phyloP scores from a whole-genome alignment of 1,139 yeast genomes.

The Debaryomyces udenii region DNA sequence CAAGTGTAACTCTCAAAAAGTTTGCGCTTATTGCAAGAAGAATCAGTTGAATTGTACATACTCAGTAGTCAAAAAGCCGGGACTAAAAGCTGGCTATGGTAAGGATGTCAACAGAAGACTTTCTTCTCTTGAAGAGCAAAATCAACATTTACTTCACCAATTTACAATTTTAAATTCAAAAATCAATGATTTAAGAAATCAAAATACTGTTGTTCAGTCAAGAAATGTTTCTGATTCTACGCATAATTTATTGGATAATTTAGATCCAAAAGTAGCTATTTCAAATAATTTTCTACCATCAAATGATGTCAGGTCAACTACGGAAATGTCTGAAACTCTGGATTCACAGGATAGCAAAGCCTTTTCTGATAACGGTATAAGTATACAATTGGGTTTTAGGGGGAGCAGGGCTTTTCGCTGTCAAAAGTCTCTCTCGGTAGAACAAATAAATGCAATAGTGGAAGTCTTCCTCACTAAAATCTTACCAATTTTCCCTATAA shows the following conservation, averaged over 20 bases:
- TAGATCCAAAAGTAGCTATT: too few species aligned
- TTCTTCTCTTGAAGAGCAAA: not conserved
- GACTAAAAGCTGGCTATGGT: constrained; percentile 34
- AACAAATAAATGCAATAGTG: constrained; percentile 15
- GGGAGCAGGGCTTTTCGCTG: not conserved
- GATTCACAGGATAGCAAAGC: too few species aligned
- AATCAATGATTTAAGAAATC: too few species aligned
- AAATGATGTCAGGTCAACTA: too few species aligned
- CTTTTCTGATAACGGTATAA: not conserved
- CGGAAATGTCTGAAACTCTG: too few species aligned
- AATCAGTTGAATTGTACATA: constrained; percentile 29
- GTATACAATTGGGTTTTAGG: not conserved
- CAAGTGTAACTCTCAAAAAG: constrained; percentile 37
- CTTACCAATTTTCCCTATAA: constrained; percentile 20
- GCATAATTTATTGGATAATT: too few species aligned
- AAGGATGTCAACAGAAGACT: constrained; percentile 26
- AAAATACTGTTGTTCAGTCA: too few species aligned
- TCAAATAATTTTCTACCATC: too few species aligned
- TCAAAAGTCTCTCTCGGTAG: constrained; percentile 14
- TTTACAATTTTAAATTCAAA: constrained; percentile 1
- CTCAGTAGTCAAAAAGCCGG: constrained; percentile 33
- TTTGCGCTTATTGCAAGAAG: constrained; percentile 34
- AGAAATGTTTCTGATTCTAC: too few species aligned
- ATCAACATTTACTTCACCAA: not conserved
- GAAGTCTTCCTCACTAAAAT: constrained; percentile 18